A percentile compares a stretch with the other conserved stretches of the same genome.
phyloP scores from a whole-genome alignment of 2,329 filamentous ascomycete species.

The Colletotrichum tropicicola region DNA sequence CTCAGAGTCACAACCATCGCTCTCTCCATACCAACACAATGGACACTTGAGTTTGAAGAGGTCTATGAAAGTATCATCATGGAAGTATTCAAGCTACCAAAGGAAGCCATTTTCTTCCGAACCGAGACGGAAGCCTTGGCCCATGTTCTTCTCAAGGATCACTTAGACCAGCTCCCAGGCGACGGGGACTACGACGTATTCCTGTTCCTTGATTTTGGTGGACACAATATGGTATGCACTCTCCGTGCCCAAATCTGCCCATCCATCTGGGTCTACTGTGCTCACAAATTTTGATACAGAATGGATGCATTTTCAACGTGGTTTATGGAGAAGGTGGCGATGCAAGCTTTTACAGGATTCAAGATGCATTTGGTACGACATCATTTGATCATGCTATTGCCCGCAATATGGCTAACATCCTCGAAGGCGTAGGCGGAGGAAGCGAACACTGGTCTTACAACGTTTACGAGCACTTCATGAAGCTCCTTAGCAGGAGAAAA shows the following conservation, averaged over 20 bases:
- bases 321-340: neutral
- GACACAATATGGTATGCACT: constrained; percentile 22
- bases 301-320: constrained; percentile 18
- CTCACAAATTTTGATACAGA: no score
- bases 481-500: neutral
- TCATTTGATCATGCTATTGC: neutral
- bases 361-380: constrained; percentile 6
- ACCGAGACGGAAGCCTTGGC: constrained; percentile 15
- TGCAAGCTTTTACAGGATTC: constrained; percentile 5
- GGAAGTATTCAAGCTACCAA: neutral
- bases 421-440: constrained; percentile 12
- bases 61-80: neutral
- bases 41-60: neutral
- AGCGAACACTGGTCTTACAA: constrained; percentile 22
- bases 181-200: neutral
- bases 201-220: constrained; percentile 24
- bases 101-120: neutral
- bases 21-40: neutral
- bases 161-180: neutral
- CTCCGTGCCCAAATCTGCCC: no score
- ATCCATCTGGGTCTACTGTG: no score
- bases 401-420: neutral
- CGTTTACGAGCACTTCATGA: neutral
- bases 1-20: neutral
- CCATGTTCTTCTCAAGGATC: constrained; percentile 9